phyloP scores from a whole-genome alignment of 1,284 basidiomycete genomes.

The Fomes fomentarius region DNA sequence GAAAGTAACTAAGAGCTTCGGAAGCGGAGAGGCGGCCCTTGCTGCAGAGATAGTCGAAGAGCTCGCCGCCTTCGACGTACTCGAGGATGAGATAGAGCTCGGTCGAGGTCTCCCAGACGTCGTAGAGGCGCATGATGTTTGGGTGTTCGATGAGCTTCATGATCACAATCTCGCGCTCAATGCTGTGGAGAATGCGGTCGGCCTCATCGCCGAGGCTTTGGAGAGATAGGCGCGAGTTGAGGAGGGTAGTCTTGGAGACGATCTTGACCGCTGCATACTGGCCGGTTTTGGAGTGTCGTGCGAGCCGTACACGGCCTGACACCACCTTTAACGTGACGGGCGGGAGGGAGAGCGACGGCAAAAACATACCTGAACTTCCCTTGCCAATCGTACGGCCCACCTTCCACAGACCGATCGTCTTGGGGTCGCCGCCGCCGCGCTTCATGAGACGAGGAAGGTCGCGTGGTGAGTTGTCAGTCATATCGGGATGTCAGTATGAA shows the following conservation, averaged over 20 bases:
- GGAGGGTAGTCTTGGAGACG: conserved; percentile 79
- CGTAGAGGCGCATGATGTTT: conserved; percentile 92
- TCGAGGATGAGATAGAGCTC: conserved; percentile 95
- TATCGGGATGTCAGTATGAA: too few relatives aligned
- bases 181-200: conserved; percentile 73
- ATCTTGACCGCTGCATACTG: conserved; percentile 97
- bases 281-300: conserved; percentile 85
- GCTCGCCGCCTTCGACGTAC: conserved; percentile 96
- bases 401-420: conserved; percentile 91
- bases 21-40: conserved; percentile 78
- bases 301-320: conserved; percentile 89
- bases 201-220: conserved; percentile 69
- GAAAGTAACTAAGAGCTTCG: conserved; percentile 94
- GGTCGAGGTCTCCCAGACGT: conserved; percentile 95
- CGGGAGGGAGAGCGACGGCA: too few relatives aligned
- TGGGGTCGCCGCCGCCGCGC: conserved; percentile 60
- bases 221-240: conserved; percentile 74
- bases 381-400: conserved; percentile 93
- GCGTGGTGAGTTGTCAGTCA: conserved; percentile 3
- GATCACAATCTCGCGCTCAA: conserved; percentile 97
- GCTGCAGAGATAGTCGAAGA: conserved; percentile 93
- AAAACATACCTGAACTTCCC: conserved; percentile 81
- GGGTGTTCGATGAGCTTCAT: conserved; percentile 99
- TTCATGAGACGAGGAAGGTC: conserved; percentile 22
- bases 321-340: neutral